Percentiles rank a stretch among this genome's conserved stretches.
These are phyloP conservation scores for Blastocystis sp. DNA, from an alignment of 352 stramenopile species.

Conservation along the genomic window DNA sequence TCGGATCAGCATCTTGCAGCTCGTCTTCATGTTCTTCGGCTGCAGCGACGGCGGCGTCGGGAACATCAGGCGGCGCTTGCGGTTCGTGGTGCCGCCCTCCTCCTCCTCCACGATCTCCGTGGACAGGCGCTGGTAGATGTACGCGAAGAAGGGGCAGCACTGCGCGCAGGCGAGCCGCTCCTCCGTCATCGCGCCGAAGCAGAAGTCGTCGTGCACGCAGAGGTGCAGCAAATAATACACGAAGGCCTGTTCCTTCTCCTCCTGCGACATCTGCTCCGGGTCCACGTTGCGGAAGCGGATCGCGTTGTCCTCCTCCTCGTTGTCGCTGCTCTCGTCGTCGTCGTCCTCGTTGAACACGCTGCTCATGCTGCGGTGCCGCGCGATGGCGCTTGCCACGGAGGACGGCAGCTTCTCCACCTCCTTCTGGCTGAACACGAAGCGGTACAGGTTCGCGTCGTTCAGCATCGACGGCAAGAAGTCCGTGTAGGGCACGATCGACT, in stretches of 20 bases:
- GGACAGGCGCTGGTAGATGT: conserved; percentile 64
- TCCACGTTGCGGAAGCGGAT: conserved; percentile 38
- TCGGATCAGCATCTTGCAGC: conserved; percentile 69
- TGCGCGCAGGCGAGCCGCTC: conserved; percentile 58
- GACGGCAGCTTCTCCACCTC: conserved; percentile 62
- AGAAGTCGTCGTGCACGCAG: conserved; percentile 69
- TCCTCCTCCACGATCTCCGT: conserved; percentile 65
- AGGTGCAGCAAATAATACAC: conserved; percentile 68
- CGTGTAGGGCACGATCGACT: conserved; percentile 66
- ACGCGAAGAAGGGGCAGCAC: conserved; percentile 68
- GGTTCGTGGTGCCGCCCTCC: conserved; percentile 36
- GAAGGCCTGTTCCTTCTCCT: conserved; percentile 63
- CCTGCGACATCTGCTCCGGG: conserved; percentile 2
- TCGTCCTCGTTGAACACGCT: conserved; percentile 43
- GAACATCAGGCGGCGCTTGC: conserved; percentile 45
- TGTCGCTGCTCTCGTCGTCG: conserved; percentile 34
- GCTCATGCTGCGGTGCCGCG: conserved; percentile 11
- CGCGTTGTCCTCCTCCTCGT: conserved; percentile 52
- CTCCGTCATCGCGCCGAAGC: conserved; percentile 69
- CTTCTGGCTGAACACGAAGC: conserved; percentile 58
- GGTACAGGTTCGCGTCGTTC: conserved; percentile 45
- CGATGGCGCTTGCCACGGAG: background rate
- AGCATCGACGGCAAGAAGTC: conserved; percentile 66
- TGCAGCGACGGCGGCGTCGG: conserved; percentile 28
- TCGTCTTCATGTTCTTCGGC: conserved; percentile 52